Conservation (phyloP, 805 yeast genomes). For the Wickerhamiella allomyrinae region DNA sequence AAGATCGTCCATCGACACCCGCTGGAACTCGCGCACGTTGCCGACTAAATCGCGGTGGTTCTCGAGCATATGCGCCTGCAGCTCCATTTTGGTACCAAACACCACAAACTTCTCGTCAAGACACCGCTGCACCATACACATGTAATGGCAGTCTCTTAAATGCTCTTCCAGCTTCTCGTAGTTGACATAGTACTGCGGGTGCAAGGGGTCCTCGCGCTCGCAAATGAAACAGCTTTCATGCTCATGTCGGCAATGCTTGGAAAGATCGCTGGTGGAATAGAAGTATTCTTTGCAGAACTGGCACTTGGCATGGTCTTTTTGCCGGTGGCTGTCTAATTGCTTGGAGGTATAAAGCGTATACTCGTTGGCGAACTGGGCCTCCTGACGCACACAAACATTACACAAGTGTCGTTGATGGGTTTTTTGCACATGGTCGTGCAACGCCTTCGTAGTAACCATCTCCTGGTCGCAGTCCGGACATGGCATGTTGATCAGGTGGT, state of each 20-base stretch:
- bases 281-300: slow-evolving; percentile 62
- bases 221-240: slow-evolving; percentile 90
- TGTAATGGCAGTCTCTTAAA: slow-evolving; percentile 58
- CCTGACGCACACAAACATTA: slow-evolving; percentile 60
- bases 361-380: slow-evolving; percentile 65
- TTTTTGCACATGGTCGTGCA: slow-evolving; percentile 50
- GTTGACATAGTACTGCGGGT: slow-evolving; percentile 63
- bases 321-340: slow-evolving; percentile 50
- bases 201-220: slow-evolving; percentile 39
- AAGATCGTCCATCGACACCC: slow-evolving; percentile 7
- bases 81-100: slow-evolving; percentile 70
- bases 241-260: slow-evolving; percentile 60
- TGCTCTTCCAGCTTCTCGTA: slow-evolving; percentile 65
- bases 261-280: slow-evolving; percentile 79
- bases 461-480: slow-evolving; percentile 25
- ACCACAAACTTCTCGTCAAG: slow-evolving; percentile 85
- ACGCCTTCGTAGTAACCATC: slow-evolving; percentile 33
- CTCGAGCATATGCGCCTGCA: slow-evolving; percentile 73
- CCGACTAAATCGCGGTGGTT: slow-evolving; percentile 58
- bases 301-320: slow-evolving; percentile 59
- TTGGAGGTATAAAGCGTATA: slow-evolving; percentile 45
- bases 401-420: slow-evolving; percentile 54
- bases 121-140: slow-evolving; percentile 65
- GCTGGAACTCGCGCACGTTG: slow-evolving; percentile 23
- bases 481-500: slow-evolving; percentile 36